phyloP scores from a whole-genome alignment of 2,329 filamentous ascomycete species.

The Aspergillus aculeatinus region DNA sequence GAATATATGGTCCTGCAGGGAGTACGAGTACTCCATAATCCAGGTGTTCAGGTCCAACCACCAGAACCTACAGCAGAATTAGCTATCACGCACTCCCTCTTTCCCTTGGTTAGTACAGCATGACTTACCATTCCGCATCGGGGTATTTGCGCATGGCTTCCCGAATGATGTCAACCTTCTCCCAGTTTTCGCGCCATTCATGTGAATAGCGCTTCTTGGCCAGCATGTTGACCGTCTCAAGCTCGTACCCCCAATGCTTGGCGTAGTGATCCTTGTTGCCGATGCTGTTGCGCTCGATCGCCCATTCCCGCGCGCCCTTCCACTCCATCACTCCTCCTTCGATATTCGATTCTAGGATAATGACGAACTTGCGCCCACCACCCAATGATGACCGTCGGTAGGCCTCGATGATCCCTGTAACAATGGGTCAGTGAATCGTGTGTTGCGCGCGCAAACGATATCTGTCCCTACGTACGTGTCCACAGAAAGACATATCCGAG shows the following conservation, averaged over 20 bases:
- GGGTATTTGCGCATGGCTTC: constrained; percentile 90
- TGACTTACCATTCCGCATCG: constrained; percentile 84
- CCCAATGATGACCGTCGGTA: constrained; percentile 76
- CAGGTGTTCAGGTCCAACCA: constrained; percentile 98
- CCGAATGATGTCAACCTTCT: constrained; percentile 93
- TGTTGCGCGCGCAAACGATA: not conserved
- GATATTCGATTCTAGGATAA: constrained; percentile 89
- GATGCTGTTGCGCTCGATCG: constrained; percentile 93
- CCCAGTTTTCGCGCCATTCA: constrained; percentile 99
- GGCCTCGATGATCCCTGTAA: constrained; percentile 56
- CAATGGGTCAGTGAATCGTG: constrained; percentile 33
- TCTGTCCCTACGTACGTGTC: constrained; percentile 59
- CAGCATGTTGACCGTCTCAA: constrained; percentile 97
- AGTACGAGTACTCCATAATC: constrained; percentile 93
- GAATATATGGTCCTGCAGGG: constrained; percentile 88
- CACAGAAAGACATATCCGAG: constrained; percentile 67
- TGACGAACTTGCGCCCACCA: constrained; percentile 85
- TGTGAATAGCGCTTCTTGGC: constrained; percentile 98
- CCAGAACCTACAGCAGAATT: constrained; percentile 73
- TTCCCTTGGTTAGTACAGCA: not conserved
- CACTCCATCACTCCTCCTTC: constrained; percentile 98
- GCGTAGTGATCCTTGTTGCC: constrained; percentile 92
- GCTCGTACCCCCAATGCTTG: constrained; percentile 84
- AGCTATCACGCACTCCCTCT: constrained; percentile 4
- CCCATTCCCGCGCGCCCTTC: constrained; percentile 97